Base-by-base conservation (phyloP, 352 stramenopile genomes). In the Phytophthora pisi region DNA sequence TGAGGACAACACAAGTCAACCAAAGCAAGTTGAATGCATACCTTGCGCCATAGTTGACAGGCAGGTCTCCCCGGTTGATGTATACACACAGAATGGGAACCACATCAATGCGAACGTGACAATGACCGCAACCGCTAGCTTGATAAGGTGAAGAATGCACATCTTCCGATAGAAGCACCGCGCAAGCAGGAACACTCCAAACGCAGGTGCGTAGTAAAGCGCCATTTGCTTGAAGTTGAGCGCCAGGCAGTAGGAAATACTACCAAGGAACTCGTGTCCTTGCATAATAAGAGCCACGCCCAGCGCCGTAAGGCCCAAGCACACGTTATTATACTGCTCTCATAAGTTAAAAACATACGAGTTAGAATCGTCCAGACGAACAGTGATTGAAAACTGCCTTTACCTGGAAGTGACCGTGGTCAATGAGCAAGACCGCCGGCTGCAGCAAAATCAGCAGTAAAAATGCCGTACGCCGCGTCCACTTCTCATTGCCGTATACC, bases 181-280 rank as follows among this genome's bases (percentile, higher is more conserved):
- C 20, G 88, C 86, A 26, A 99, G 69, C n/a, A 99, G 78, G 67
- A 93, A 98, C 6, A 95, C 79, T 58, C 98, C 98, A 36, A 99
- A 85, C 36, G 89, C 92, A 5, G 96, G 96, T 0, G 96, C 92
- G 74, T 98, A 99, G 79, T 99, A 99, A 5, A 99, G 84, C n/a
- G 96, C 89, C 93, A 99, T 99, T 90, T 99, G 98, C 86, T 99
- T 99, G 71, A 99, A 99, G 71, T 98, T 99, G 6, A 99, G 82
- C 36, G 97, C 94, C 26, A 99, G 74, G 49, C 83, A 93, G 77
- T 98, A 99, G 47, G 75, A 84, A 61, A 95, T 63, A 68, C 89
- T 92, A 16, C 84, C 89, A 6, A 95, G 68, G 34, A 96, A 90
- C 58, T 97, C 89, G 61, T 92, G 81, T 43, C 86, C 80, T 15